phyloP scores from a whole-genome alignment of 441 rosid species.

The Euphorbia corollata region DNA sequence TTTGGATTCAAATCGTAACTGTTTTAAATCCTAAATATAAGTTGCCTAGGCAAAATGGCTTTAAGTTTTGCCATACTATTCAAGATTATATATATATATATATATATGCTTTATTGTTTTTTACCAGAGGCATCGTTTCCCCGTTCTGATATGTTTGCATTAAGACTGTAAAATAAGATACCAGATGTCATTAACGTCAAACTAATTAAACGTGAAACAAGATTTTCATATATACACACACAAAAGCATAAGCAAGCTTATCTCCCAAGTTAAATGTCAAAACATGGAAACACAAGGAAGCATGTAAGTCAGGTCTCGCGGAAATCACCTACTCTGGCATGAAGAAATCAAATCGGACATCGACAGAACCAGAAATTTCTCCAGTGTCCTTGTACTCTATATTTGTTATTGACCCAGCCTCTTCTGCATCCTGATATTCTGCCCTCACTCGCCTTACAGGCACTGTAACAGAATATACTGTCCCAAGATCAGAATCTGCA shows the following conservation, averaged over 20 bases:
- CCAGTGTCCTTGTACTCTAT: conserved; percentile 68
- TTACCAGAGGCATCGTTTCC: too few species aligned
- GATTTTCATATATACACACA: conserved; percentile 32
- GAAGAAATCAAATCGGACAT: conserved; percentile 83
- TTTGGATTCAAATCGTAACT: neutral
- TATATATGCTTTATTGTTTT: neutral
- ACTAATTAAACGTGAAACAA: too few species aligned
- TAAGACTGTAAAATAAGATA: too few species aligned
- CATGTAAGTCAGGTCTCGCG: neutral
- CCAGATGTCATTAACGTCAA: too few species aligned
- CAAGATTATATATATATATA: too few species aligned
- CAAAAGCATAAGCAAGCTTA: conserved; percentile 23
- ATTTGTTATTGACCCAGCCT: conserved; percentile 57
- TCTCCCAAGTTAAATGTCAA: conserved; percentile 20
- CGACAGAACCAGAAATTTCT: conserved; percentile 71
- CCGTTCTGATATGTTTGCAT: too few species aligned
- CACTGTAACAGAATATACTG: conserved; percentile 85
- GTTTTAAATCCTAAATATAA: conserved; percentile 5
- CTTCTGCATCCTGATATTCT: conserved; percentile 63
- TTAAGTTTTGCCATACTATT: neutral
- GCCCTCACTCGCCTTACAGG: conserved; percentile 89
- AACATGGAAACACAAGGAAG: conserved; percentile 13
- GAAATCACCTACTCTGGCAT: conserved; percentile 45
- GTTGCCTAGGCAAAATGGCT: neutral
- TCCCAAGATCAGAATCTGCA: conserved; percentile 78